Evolutionary conservation across 2,329 filamentous ascomycete genomes (phyloP), one percentile per base, ranked within the genome.

Genomic region (Torrubiella hemipterigena): DNA sequence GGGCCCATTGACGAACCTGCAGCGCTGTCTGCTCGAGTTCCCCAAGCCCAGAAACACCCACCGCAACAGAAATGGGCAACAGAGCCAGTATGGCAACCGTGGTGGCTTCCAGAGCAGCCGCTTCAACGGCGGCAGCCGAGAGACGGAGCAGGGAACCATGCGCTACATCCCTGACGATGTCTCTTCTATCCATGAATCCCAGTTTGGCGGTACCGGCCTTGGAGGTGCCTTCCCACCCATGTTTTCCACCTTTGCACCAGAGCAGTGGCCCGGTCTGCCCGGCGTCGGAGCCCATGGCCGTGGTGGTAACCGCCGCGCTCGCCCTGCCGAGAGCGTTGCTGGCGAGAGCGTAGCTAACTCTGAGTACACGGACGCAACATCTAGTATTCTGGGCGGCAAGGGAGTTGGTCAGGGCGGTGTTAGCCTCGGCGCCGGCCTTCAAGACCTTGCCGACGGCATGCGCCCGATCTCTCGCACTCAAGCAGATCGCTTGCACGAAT

Each of bases 91-190:
- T 48, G 76, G 45, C 16, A 43, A 45, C 12, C 43, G 45, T 24
- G 56, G 52, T 29, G n/a, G n/a, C n/a, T 56, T 55, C 26, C 38
- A 54, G 13, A 59, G 57, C 22, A 56, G 60, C 15, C 57, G 62
- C 4, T 59, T 54, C 42, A 59, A 62, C 30, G 55, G 52, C 12
- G 52, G 54, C 6, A 50, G 49, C 22, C 66, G 69, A 26, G 71
- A 76, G 38, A 68, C 73, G 36, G 89, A 95, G 48, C 76, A 81
- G 13, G 82, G 84, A 26, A 96, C 89, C 4, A 69, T 95, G 45
- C 91, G 89, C 12, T 96, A 93, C 53, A 94, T 98, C 38, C 85
- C 89, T 3, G 91, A 98, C 47, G 91, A 98, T 54, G 86, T 94
- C 24, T 96, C 89, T 7, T 95, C 87, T 3, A 81, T 98, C 27